A percentile compares a stretch with the other conserved stretches of the same genome.
These are phyloP conservation scores for Sophora flavescens DNA, from an alignment of 306 rosid species.

Conservation along the genomic window DNA sequence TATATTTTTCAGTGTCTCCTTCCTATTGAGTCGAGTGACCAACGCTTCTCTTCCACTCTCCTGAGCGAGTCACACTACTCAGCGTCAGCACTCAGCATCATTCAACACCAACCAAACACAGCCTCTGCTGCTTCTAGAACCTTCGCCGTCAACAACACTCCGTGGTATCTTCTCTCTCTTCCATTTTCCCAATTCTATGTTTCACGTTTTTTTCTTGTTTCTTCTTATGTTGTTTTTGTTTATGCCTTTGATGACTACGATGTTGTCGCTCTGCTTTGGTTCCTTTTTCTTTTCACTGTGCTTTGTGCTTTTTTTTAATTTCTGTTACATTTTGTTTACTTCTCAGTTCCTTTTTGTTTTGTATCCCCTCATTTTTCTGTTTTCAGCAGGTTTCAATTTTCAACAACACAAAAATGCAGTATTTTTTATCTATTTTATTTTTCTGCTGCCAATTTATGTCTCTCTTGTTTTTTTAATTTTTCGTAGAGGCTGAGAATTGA, in stretches of 20 bases:
- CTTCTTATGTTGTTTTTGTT: not conserved
- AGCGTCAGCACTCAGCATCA: not conserved
- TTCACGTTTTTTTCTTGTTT: not conserved
- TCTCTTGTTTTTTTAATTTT: not conserved
- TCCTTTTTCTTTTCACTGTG: not conserved
- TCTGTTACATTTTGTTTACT: not conserved
- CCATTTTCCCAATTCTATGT: not conserved
- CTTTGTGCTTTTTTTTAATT: not conserved
- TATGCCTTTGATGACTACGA: not conserved
- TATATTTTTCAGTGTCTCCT: not conserved
- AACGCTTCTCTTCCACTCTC: not conserved
- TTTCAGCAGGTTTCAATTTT: constrained; percentile 6
- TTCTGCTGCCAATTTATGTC: constrained; percentile 17
- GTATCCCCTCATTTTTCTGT: not conserved
- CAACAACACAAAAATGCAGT: constrained; percentile 7
- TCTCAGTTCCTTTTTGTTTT: not conserved
- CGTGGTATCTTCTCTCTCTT: constrained; percentile 36
- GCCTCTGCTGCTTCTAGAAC: constrained; percentile 2
- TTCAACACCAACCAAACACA: not conserved
- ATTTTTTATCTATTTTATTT: not conserved
- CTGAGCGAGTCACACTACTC: not conserved
- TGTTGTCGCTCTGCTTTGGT: not conserved
- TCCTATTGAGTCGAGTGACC: not conserved
- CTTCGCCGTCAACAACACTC: not conserved
- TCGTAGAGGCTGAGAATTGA: constrained; percentile 24